phyloP scores from a whole-genome alignment of 1,139 yeast species.

The Candida labiduridarum region DNA sequence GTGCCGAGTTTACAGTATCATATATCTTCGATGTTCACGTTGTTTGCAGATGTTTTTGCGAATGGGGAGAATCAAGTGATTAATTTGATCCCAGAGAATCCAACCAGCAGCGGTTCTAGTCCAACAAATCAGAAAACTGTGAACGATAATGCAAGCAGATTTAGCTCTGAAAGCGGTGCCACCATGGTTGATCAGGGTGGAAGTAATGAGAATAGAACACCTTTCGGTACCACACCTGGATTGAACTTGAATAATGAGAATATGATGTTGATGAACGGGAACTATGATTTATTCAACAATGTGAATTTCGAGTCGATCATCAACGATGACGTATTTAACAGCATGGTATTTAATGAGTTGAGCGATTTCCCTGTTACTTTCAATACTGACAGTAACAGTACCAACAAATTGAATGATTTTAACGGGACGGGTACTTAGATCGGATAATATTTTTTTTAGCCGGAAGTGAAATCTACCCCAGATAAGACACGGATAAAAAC shows the following conservation, averaged over 20 bases:
- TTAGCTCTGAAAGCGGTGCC: neutral
- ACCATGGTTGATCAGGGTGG: neutral
- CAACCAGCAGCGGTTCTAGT: neutral
- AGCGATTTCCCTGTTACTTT: slow-evolving; percentile 11
- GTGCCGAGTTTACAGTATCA: slow-evolving; percentile 21
- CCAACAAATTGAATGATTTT: neutral
- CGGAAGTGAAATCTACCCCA: neutral
- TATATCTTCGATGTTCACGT: slow-evolving; percentile 18
- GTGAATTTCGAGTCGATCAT: slow-evolving; percentile 8
- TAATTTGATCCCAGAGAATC: neutral
- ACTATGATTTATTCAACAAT: slow-evolving; percentile 3
- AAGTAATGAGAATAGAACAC: neutral
- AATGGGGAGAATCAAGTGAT: slow-evolving; percentile 2
- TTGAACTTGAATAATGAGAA: slow-evolving; percentile 4
- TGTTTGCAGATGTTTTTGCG: slow-evolving; percentile 25
- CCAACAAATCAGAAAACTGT: neutral
- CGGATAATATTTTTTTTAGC: neutral
- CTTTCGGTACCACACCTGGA: slow-evolving; percentile 2
- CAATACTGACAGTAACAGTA: neutral
- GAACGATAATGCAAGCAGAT: neutral
- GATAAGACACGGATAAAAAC: neutral
- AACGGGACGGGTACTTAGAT: neutral
- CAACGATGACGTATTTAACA: slow-evolving; percentile 12
- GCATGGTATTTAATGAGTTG: slow-evolving; percentile 12
- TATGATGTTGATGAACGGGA: slow-evolving; percentile 8